Percentiles rank a stretch among this genome's conserved stretches.
Conservation (phyloP, 2,329 filamentous ascomycete species). For the Plectosphaerella cucumerina region DNA sequence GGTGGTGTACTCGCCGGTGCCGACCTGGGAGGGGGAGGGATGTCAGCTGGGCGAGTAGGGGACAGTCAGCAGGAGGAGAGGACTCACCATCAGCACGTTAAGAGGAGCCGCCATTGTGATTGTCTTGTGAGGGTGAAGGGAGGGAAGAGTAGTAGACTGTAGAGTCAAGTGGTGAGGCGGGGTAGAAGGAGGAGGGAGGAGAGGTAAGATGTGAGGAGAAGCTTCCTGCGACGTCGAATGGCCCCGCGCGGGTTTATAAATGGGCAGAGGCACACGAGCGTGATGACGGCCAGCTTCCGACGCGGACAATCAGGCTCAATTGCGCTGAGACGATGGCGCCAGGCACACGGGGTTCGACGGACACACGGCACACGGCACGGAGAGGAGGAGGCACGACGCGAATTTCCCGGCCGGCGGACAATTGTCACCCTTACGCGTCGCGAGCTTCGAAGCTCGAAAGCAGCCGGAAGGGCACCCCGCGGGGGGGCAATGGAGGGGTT, state of each 20-base stretch:
- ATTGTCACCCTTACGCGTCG: too few species aligned
- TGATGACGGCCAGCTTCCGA: not conserved
- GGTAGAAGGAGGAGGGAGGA: not conserved
- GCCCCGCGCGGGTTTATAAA: conserved; percentile 1
- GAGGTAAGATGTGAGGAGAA: not conserved
- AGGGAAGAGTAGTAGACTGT: not conserved
- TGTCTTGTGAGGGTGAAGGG: not conserved
- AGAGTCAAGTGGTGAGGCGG: not conserved
- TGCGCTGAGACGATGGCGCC: not conserved
- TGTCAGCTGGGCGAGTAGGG: not conserved
- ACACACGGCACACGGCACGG: too few species aligned
- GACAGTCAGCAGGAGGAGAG: not conserved
- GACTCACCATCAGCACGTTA: conserved; percentile 63
- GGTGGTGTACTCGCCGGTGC: conserved; percentile 95
- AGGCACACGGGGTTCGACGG: not conserved
- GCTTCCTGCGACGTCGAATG: not conserved
- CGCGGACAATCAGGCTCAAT: not conserved
- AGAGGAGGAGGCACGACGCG: too few species aligned
- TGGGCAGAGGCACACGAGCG: not conserved
- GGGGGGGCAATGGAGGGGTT: too few species aligned
- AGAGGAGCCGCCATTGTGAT: conserved; percentile 39
- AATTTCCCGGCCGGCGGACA: too few species aligned
- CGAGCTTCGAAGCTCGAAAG: too few species aligned
- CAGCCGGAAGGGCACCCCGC: too few species aligned
- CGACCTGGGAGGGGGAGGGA: conserved; percentile 54